Conservation (phyloP, 176 grass and related monocot genomes). For the Triticum turgidum region DNA sequence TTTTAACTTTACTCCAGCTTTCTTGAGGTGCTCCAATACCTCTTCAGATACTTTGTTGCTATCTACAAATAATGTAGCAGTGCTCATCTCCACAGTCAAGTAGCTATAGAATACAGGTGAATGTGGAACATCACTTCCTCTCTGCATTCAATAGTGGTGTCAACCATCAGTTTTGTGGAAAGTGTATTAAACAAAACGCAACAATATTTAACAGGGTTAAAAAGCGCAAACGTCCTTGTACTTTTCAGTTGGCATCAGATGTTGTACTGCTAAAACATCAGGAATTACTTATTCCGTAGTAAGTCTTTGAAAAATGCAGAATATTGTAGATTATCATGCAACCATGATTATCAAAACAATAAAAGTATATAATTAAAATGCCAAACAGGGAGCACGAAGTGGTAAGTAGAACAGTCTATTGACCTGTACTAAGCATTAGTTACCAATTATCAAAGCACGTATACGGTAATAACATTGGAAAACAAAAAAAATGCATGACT, state of each 20-base stretch:
- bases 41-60: constrained; percentile 65
- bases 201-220: neutral
- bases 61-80: constrained; percentile 85
- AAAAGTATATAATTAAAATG: neutral
- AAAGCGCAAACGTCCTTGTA: neutral
- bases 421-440: neutral
- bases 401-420: neutral
- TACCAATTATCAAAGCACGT: constrained; percentile 3
- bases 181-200: constrained; percentile 10
- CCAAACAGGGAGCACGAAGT: neutral
- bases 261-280: neutral
- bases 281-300: neutral
- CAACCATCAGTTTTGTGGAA: constrained; percentile 31
- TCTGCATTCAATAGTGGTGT: constrained; percentile 56
- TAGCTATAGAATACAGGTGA: constrained; percentile 98
- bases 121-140: constrained; percentile 88
- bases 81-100: constrained; percentile 61
- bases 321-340: neutral
- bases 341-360: constrained; percentile 1
- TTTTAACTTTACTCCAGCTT: constrained; percentile 76
- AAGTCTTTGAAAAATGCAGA: neutral
- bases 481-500: neutral
- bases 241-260: neutral
- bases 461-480: neutral
- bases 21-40: constrained; percentile 57